Base-by-base conservation (phyloP, 768 basidiomycete species). In the Dacryopinax primogenitus region DNA sequence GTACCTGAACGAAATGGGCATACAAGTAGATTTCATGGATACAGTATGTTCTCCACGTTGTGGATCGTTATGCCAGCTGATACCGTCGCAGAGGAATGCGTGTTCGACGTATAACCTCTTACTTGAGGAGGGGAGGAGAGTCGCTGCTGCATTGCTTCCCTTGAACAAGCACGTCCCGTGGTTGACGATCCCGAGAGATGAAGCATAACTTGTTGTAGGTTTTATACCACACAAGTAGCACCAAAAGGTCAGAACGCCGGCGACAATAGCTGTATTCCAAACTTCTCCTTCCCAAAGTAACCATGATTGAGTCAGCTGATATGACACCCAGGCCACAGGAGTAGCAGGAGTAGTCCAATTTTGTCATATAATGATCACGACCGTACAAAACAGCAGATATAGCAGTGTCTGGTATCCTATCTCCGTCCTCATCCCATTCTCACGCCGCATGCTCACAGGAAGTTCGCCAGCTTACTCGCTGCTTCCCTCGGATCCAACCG, bases 31-130 rank as follows among this genome's bases (percentile, higher is more conserved):
- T 69, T 81, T 91, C 21, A 91, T 94, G 84, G 88, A 90, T 73
- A 89, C 90, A 41, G 37, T 63, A 41, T 44, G n/a, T n/a, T 18
- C 12, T 21, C 47, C 12, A 23, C 62, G 66, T 32, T 34, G 62
- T 33, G 33, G 34, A 62, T 12, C 13, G 1, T 16, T 30, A 28
- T 37, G 47, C 18, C 9, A 26, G 3, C 34, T 34, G 28, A n/a
- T 13, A 3, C 0, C 1, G 21, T 4, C 16, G 7, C 67, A 78
- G 93, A 79, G 90, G 71, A 96, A 94, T 72, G 95, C 94, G 18
- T 93, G 91, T 70, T 87, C 94, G 30, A 97, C 95, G 0, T 99
- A 93, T 75, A 97, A 99, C 74, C 74, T 99, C 26, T 80, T 99
- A 51, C 76, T 87, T 0, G 95, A 99, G 74, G 95, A 99, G 76